Base-by-base conservation (phyloP, 2,329 filamentous ascomycete species). In the Cladophialophora carrionii region DNA sequence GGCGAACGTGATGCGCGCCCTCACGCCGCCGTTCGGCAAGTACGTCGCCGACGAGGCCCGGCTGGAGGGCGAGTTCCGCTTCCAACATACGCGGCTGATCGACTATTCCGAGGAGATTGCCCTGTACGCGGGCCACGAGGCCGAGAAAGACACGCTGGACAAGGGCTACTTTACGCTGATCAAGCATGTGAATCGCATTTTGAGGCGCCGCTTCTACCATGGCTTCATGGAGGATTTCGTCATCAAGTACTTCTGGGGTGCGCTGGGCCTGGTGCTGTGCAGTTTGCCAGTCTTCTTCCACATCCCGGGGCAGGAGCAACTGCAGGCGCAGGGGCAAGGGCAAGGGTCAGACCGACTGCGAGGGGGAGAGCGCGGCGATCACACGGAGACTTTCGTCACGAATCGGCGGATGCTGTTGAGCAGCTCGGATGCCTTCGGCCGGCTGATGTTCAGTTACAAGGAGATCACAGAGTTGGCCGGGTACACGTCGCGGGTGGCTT, bases 181-280 rank as follows among this genome's bases (percentile, higher is more conserved):
- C 81, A 98, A 97, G 79, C 95, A 99, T 78, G 94, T 99, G 75
- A 99, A 99, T 78, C 89, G 96, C 74, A 97, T 98, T 70, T 80
- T 99, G 67, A 86, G 93, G 46, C 85, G 91, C 68, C 87, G 95
- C 56, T 90, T 99, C 76, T 98, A 98, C 77, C 94, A 99, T 76
- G 94, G 93, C n/a, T 89, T 99, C 73, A 97, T 98, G 94, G 95
- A 99, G 76, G 95, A 99, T 77, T 99, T 97, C 78, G 92, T 98
- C 64, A 96, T 99, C 78, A 99, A 99, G 78, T 99, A 99, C 76
- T 95, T 98, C 79, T 99, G 95, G 95, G 95, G 95, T 48, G 94
- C 95, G 1, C 78, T 99, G 51, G 95, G 95, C 1, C 84, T 99
- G 69, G 78, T 96, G 69, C 87, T 99, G 9, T 99, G 95, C 82